Evolutionary conservation across 2,329 filamentous ascomycete species (phyloP).

Genomic region (Thermothelomyces thermophilus): DNA sequence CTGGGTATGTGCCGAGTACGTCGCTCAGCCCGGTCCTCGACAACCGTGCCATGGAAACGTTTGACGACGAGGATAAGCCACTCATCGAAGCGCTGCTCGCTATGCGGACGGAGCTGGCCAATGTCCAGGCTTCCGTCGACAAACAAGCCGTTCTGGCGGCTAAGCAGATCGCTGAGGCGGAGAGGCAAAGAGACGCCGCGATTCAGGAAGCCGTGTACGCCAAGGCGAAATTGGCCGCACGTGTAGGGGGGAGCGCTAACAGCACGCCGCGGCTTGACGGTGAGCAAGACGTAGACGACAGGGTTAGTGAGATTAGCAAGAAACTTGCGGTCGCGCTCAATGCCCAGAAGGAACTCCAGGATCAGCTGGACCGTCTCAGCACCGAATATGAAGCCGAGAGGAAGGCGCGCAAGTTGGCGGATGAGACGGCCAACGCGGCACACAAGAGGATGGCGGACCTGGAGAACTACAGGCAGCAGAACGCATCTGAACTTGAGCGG

Average conservation of each 20-base stretch:
- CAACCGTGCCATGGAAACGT: slow-evolving; percentile 66
- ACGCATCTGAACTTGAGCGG: slow-evolving; percentile 75
- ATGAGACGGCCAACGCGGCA: slow-evolving; percentile 77
- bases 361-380: slow-evolving; percentile 62
- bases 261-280: slow-evolving; percentile 54
- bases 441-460: slow-evolving; percentile 79
- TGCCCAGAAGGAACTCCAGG: slow-evolving; percentile 71
- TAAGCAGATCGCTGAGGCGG: slow-evolving; percentile 84
- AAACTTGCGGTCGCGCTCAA: slow-evolving; percentile 78
- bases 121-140: slow-evolving; percentile 85
- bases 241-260: slow-evolving; percentile 56
- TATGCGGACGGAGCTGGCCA: slow-evolving; percentile 83
- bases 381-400: slow-evolving; percentile 75
- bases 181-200: slow-evolving; percentile 91
- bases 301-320: slow-evolving; percentile 67
- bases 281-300: slow-evolving; percentile 56
- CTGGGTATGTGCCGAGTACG: slow-evolving; percentile 72
- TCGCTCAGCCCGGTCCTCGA: slow-evolving; percentile 69
- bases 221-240: slow-evolving; percentile 84
- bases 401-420: slow-evolving; percentile 72
- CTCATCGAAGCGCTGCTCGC: slow-evolving; percentile 85
- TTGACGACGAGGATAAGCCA: slow-evolving; percentile 87
- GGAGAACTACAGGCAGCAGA: slow-evolving; percentile 76
- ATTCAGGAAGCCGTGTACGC: slow-evolving; percentile 92
- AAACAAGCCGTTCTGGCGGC: slow-evolving; percentile 80